Percentiles rank a stretch among this genome's conserved stretches.
phyloP scores from a whole-genome alignment of 495 filamentous ascomycete species.

The Xylaria flabelliformis region DNA sequence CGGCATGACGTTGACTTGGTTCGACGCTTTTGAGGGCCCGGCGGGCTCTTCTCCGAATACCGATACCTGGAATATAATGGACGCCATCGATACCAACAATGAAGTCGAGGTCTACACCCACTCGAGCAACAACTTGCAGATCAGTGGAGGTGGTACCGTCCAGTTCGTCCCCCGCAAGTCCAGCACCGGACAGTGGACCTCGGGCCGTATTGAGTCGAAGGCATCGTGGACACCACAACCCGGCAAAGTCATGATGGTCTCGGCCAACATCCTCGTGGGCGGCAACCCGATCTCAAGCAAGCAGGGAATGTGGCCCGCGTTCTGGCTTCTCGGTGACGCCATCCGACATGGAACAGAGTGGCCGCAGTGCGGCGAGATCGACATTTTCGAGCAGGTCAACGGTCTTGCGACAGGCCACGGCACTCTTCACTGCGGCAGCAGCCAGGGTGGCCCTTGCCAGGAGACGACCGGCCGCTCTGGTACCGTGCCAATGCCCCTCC shows the following conservation, averaged over 20 bases:
- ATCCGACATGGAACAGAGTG: slow-evolving; percentile 49
- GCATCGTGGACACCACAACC: slow-evolving; percentile 48
- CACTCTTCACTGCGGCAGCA: slow-evolving; percentile 56
- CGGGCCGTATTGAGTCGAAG: slow-evolving; percentile 56
- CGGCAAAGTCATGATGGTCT: slow-evolving; percentile 49
- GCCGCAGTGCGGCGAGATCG: slow-evolving; percentile 60
- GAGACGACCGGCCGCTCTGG: slow-evolving; percentile 49
- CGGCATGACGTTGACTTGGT: slow-evolving; percentile 42
- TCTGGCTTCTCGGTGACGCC: slow-evolving; percentile 56
- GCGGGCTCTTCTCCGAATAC: slow-evolving; percentile 37
- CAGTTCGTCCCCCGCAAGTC: slow-evolving; percentile 53
- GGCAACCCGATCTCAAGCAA: slow-evolving; percentile 37
- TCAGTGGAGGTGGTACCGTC: slow-evolving; percentile 53
- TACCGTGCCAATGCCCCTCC: slow-evolving; percentile 41
- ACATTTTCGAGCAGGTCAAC: slow-evolving; percentile 58
- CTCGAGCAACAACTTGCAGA: slow-evolving; percentile 52
- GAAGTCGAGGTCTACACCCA: slow-evolving; percentile 52
- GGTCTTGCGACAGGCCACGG: slow-evolving; percentile 52
- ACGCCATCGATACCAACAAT: slow-evolving; percentile 52
- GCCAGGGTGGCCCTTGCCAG: slow-evolving; percentile 52
- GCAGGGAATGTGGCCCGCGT: slow-evolving; percentile 61
- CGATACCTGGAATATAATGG: slow-evolving; percentile 47
- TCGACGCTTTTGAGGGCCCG: slow-evolving; percentile 40
- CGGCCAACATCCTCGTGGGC: slow-evolving; percentile 53
- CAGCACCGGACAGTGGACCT: slow-evolving; percentile 52